Evolutionary conservation across 2,329 filamentous ascomycete species (phyloP).

Genomic region (Neonectria ditissima): DNA sequence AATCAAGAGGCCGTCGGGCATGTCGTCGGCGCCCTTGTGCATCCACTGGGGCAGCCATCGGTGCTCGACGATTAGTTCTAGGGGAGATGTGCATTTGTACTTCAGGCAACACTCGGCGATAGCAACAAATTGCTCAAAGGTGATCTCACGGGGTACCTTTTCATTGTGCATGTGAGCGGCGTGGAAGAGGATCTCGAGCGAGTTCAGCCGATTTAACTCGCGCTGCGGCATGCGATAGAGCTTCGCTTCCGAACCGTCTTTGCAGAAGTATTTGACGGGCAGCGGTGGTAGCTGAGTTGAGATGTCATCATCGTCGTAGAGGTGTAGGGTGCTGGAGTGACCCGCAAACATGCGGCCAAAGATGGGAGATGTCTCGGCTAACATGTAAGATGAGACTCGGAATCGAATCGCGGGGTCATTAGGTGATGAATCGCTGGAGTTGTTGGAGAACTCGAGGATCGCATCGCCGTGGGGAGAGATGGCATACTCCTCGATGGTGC

Average conservation of each 20-base stretch:
- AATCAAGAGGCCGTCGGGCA: slow-evolving; percentile 62
- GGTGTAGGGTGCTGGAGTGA: slow-evolving; percentile 44
- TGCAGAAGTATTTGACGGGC: slow-evolving; percentile 52
- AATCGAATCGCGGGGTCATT: slow-evolving; percentile 59
- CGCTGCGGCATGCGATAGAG: slow-evolving; percentile 66
- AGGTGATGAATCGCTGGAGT: slow-evolving; percentile 45
- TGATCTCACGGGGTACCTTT: slow-evolving; percentile 58
- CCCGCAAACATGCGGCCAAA: slow-evolving; percentile 62
- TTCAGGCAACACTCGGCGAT: slow-evolving; percentile 63
- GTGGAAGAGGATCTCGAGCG: slow-evolving; percentile 61
- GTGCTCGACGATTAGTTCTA: slow-evolving; percentile 63
- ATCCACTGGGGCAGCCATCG: slow-evolving; percentile 65
- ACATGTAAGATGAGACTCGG: slow-evolving; percentile 62
- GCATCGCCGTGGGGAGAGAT: slow-evolving; percentile 61
- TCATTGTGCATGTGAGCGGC: slow-evolving; percentile 64
- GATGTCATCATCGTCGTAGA: slow-evolving; percentile 54
- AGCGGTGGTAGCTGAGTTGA: slow-evolving; percentile 50
- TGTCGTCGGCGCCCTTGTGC: slow-evolving; percentile 59
- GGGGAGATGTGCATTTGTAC: slow-evolving; percentile 64
- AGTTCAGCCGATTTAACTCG: slow-evolving; percentile 56
- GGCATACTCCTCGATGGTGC: slow-evolving; percentile 55
- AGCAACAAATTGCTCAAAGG: slow-evolving; percentile 63
- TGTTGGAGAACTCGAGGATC: slow-evolving; percentile 65
- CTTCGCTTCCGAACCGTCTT: slow-evolving; percentile 58
- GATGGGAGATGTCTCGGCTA: slow-evolving; percentile 64